Evolutionary conservation across 2,329 filamentous ascomycete species (phyloP), one percentile per base, ranked within the genome.

Genomic region (Xylogone sp.): DNA sequence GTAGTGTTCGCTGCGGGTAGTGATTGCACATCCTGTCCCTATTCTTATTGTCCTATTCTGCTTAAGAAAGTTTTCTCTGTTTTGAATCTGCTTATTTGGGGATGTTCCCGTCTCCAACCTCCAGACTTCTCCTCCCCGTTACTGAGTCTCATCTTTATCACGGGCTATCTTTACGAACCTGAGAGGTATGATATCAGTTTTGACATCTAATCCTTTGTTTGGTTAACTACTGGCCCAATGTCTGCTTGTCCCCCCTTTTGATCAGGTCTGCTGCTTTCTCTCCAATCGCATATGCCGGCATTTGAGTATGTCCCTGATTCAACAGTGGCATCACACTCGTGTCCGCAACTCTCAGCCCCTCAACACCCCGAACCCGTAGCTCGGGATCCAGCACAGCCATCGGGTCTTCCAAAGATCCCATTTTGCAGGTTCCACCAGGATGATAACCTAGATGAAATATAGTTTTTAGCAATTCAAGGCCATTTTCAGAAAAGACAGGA

Each of bases 271-370:
- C 73, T 43, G 70, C 74, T 58, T 78, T 78, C 64, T 82, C 78
- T 0, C 76, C 78, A 54, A 82, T 80, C 1, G 76, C 77, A 60
- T 80, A 82, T 4, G 78, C 78, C 3, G 77, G 76, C 77, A 81
- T 81, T 58, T 81, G 77, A 0, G 78, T 79, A 58, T 79, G 75
- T 0, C 75, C 79, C 21, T 69, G 69, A 57, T 79, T 72, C 3
- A 81, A 60, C 3, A 59, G 43, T 0, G 59, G 61, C 61, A 63
- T 63, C 2, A 64, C 55, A 39, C 60, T 62, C 2, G 57, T 59
- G 46, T 64, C 61, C 3, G 56, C 62, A n/a, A 64, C 61, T 39
- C 58, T 43, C 10, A 64, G 54, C 3, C 56, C 56, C n/a, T 59
- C 56, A 1, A 62, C 57, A 8, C 61, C 61, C 42, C 56, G 45